Evolutionary conservation across 2,329 filamentous ascomycete genomes (phyloP), one percentile per base, ranked within the genome.

Genomic region (Exserohilum rostratum): DNA sequence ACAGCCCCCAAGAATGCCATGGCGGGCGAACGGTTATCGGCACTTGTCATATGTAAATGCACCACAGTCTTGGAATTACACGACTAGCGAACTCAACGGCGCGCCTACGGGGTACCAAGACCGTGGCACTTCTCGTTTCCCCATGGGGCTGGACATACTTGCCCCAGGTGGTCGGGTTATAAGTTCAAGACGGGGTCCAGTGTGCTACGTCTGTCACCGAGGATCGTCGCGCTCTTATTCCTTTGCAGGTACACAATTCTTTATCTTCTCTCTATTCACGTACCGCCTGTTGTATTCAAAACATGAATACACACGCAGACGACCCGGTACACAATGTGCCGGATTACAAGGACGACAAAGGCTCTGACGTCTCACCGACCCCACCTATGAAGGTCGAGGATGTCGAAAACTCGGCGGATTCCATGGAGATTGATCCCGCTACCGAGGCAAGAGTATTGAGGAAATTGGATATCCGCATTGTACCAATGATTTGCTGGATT

Each of bases 401-500:
- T 40, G 48, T 58, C 18, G 58, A 62, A 13, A 55, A 58, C 35
- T 45, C 43, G 10, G 57, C 45, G 13, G 34, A 42, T 2, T 43
- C 49, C 12, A 31, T 42, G 7, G 47, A 49, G 2, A 50, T 83
- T 15, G 80, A 83, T 55, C 73, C 76, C 1, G 72, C 64, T 17
- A 78, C 78, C 48, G 81, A 83, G 62, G 71, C 66, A 45, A 78
- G 74, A 49, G 68, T 83, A 2, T 74, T 83, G 5, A 65, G 72
- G 17, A 83, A 83, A 54, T 69, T 83, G 10, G 82, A 83, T 50
- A 39, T 78, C 3, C 75, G 75, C 3, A 78, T 83, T 46, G 76
- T 79, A 4, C 81, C 81, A 0, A 78, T 85, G 50, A 81, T 85
- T 53, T 84, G 83, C 78, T 68, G 83, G 42, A 76, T 85, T 4